Evolutionary conservation across 2,329 filamentous ascomycete genomes (phyloP).

Genomic region (Exophiala dermatitidis): DNA sequence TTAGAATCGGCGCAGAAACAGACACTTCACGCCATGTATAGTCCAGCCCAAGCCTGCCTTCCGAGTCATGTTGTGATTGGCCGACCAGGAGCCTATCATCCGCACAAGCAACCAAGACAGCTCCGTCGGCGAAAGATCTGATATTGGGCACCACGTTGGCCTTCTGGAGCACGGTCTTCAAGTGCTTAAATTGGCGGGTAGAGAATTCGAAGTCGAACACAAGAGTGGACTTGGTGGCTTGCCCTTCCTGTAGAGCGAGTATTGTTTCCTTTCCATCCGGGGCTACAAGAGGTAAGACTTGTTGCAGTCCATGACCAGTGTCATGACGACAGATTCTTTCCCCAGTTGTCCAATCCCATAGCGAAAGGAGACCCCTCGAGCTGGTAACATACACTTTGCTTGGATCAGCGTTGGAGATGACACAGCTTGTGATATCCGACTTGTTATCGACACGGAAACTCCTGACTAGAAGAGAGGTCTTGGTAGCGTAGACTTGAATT

Average conservation of each 20-base stretch:
- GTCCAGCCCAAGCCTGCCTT: slow-evolving; percentile 31
- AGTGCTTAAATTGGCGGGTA: neutral
- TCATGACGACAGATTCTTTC: slow-evolving; percentile 18
- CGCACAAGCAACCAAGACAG: slow-evolving; percentile 35
- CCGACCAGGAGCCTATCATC: slow-evolving; percentile 54
- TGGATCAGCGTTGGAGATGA: slow-evolving; percentile 45
- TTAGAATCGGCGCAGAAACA: slow-evolving; percentile 57
- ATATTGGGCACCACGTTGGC: slow-evolving; percentile 7
- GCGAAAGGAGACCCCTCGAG: slow-evolving; percentile 44
- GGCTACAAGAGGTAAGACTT: slow-evolving; percentile 13
- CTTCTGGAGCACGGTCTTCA: slow-evolving; percentile 2
- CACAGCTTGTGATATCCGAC: slow-evolving; percentile 45
- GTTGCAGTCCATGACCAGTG: slow-evolving; percentile 3
- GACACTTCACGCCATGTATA: slow-evolving; percentile 51
- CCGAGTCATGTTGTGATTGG: slow-evolving; percentile 34
- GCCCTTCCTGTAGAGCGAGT: slow-evolving; percentile 6
- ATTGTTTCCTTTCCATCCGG: slow-evolving; percentile 11
- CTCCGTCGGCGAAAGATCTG: slow-evolving; percentile 26
- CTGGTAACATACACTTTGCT: slow-evolving; percentile 50
- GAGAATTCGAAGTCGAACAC: slow-evolving; percentile 5
- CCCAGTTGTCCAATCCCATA: slow-evolving; percentile 54
- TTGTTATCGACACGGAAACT: slow-evolving; percentile 54
- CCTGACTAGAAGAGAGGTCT: slow-evolving; percentile 72
- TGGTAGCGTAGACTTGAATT: slow-evolving; percentile 72
- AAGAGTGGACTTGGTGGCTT: slow-evolving; percentile 1